Conservation (phyloP, 345 rosid species). For the Brassica carinata region DNA sequence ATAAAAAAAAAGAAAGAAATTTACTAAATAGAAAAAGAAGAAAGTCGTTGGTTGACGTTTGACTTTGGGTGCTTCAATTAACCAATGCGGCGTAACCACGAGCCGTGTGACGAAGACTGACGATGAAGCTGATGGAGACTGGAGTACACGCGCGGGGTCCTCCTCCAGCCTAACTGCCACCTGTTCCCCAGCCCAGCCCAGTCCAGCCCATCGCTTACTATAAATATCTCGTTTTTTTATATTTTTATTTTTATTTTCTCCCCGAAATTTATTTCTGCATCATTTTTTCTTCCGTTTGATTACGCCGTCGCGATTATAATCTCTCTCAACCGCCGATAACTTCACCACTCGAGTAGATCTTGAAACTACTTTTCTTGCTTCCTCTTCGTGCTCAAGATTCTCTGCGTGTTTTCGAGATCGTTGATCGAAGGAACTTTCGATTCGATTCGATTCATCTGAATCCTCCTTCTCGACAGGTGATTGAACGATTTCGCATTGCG, state of each 20-base stretch:
- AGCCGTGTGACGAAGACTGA: slow-evolving; percentile 2
- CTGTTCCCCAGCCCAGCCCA: slow-evolving; percentile 11
- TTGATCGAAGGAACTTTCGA: slow-evolving; percentile 28
- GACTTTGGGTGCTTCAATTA: slow-evolving; percentile 1
- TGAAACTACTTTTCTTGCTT: slow-evolving; percentile 37
- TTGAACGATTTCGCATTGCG: slow-evolving; percentile 18
- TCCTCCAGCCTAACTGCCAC: slow-evolving; percentile 37
- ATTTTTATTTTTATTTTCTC: neutral
- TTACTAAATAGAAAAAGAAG: neutral
- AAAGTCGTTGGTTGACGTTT: slow-evolving; percentile 32
- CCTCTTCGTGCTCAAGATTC: neutral
- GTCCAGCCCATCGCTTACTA: slow-evolving; percentile 24
- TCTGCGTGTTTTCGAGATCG: neutral
- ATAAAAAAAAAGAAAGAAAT: neutral
- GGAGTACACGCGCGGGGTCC: slow-evolving; percentile 38
- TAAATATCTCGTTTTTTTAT: neutral
- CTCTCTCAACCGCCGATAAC: slow-evolving; percentile 22
- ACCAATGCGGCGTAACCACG: slow-evolving; percentile 14
- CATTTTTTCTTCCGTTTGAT: neutral
- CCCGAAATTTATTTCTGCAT: neutral
- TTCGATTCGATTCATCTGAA: slow-evolving; percentile 20
- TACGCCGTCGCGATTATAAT: slow-evolving; percentile 25
- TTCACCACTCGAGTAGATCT: slow-evolving; percentile 50
- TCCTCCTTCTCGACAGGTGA: slow-evolving; percentile 13
- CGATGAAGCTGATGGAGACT: slow-evolving; percentile 21